Conservation (phyloP, 2,329 filamentous ascomycete genomes). For the Trichoderma citrinoviride region DNA sequence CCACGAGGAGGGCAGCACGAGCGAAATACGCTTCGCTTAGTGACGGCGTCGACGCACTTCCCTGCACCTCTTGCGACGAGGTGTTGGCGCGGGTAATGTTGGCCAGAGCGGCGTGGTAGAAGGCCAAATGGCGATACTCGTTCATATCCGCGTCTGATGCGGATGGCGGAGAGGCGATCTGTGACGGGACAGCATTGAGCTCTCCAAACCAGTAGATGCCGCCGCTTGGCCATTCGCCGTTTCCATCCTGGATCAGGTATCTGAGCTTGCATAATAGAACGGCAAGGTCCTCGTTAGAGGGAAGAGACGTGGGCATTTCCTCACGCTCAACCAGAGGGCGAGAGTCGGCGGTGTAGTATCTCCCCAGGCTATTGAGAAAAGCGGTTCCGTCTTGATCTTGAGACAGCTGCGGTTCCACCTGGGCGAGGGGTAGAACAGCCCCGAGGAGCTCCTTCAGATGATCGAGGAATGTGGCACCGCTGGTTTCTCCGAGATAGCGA, state of each 20-base stretch:
- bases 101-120: conserved; percentile 48
- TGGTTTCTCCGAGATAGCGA: conserved; percentile 50
- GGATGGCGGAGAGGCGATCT: conserved; percentile 23
- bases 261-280: conserved; percentile 42
- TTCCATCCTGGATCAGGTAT: conserved; percentile 46
- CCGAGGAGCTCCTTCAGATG: conserved; percentile 48
- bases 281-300: conserved; percentile 37
- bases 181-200: conserved; percentile 34
- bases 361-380: conserved; percentile 44
- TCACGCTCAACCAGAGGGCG: conserved; percentile 38
- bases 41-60: conserved; percentile 24
- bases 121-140: conserved; percentile 41
- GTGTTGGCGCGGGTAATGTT: conserved; percentile 34
- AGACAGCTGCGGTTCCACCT: conserved; percentile 20
- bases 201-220: conserved; percentile 51
- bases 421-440: conserved; percentile 38
- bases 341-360: conserved; percentile 49
- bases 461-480: conserved; percentile 50
- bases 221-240: conserved; percentile 42
- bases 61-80: conserved; percentile 24
- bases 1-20: conserved; percentile 43
- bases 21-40: conserved; percentile 46
- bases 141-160: conserved; percentile 28
- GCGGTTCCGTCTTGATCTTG: conserved; percentile 18
- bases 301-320: conserved; percentile 42